Base-by-base conservation (phyloP, 441 rosid genomes). In the Erodium moschatum region DNA sequence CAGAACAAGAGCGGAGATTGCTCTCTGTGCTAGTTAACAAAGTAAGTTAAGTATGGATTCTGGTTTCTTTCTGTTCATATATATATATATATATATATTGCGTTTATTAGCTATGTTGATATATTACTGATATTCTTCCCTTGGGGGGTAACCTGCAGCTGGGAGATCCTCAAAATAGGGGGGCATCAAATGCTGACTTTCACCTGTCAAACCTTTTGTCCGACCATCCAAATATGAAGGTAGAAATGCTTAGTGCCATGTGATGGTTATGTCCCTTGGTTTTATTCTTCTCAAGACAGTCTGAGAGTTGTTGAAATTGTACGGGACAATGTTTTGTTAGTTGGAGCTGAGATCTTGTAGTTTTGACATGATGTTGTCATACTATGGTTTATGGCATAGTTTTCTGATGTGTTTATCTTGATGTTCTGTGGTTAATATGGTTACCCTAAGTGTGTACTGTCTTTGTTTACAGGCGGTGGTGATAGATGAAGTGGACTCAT, bases 211-310 rank as follows among this genome's bases (percentile, higher is more conserved):
- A 89, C 77, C 94, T 94, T 75, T 81, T 91, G 74, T 86, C 97
- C 0, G 94, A 91, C 61, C 99, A 94, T 82, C 99, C 97, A 77
- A 91, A 89, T 75, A 94, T 94, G 99, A 94, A 89, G 97, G 97
- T 94, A 70, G 7, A 48, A 10, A 20, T 75, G 31, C 71, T 42
- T 13, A 10, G 63, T 21, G 12, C 13, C 48, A 42, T 42, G 12
- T 9, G 48, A 9, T 42, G 48, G 48, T 42, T 42, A 29, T 29
- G 31, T 29, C 31, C 31, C 31, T 29, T 29, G 31, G 31, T 29
- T 29, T 29, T 29, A 29, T 29, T 29, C 31, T 29, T 1, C 31
- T 42, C 12, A 42, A 42, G 1, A 42, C 48, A 9, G 48, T 42
- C 48, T 12, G 13, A 42, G 2, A 10, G 31, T 29, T 4, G 3